These are phyloP conservation scores for Salvia miltiorrhiza DNA, from an alignment of 257 asterid species.

Conservation along the genomic window DNA sequence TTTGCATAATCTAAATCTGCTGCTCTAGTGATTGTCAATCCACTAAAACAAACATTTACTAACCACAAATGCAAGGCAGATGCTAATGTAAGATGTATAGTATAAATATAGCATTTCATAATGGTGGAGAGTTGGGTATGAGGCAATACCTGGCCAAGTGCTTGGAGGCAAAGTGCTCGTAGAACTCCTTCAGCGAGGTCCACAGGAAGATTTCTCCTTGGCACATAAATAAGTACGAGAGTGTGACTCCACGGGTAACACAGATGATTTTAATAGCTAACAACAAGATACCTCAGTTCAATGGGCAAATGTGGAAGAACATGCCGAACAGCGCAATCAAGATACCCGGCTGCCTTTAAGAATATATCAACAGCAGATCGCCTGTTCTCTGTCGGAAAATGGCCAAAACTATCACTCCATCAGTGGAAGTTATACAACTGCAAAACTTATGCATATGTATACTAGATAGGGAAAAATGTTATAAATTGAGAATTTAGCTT, in stretches of 20 bases:
- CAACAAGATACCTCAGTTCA: constrained; percentile 63
- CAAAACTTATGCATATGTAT: no score
- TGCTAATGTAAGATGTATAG: no score
- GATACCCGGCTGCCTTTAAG: constrained; percentile 95
- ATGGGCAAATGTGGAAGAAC: constrained; percentile 83
- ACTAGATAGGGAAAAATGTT: no score
- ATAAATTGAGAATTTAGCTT: no score
- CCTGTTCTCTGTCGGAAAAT: constrained; percentile 59
- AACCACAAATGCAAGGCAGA: no score
- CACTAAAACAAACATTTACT: constrained; percentile 9
- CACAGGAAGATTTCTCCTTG: constrained; percentile 86
- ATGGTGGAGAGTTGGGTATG: no score
- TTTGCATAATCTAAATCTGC: not conserved
- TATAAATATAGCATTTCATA: no score
- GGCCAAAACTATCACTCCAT: not conserved
- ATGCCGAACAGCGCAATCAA: constrained; percentile 88
- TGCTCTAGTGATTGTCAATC: no score
- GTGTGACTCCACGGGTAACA: not conserved
- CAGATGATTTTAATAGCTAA: constrained; percentile 24
- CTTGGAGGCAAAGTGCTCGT: constrained; percentile 94
- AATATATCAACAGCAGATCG: constrained; percentile 83
- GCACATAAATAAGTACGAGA: constrained; percentile 1
- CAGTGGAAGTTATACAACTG: no score
- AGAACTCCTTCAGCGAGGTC: constrained; percentile 97
- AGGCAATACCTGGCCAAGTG: constrained; percentile 75